Conservation (phyloP, 805 yeast species). For the Tetrapisispora pingtungensis region DNA sequence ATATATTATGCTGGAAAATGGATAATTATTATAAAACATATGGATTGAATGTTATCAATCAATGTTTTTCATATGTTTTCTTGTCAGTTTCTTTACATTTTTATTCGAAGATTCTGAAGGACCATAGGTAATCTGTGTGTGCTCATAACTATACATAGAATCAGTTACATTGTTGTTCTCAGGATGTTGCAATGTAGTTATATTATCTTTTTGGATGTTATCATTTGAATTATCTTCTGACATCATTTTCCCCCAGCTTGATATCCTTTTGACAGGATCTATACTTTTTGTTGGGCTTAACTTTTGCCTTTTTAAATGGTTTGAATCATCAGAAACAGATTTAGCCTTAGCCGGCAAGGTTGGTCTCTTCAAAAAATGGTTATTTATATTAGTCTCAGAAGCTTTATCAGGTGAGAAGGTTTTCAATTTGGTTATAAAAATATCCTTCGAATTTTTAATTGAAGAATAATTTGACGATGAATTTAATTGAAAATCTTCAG, state of each 20-base stretch:
- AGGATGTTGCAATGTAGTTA: neutral
- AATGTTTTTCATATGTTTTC: constrained; percentile 14
- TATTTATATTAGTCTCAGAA: neutral
- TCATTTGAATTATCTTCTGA: constrained; percentile 6
- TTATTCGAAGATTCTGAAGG: constrained; percentile 4
- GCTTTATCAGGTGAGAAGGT: neutral
- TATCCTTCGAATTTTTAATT: constrained; percentile 1
- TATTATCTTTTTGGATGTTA: neutral
- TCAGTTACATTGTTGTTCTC: neutral
- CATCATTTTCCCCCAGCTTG: constrained; percentile 26
- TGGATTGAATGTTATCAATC: neutral
- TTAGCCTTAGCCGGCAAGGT: neutral
- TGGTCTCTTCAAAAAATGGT: constrained; percentile 1
- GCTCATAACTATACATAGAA: constrained; percentile 2
- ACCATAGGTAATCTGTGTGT: constrained; percentile 26
- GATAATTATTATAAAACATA: too few relatives aligned
- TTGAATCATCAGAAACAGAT: neutral
- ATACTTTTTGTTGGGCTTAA: neutral
- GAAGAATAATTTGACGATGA: neutral
- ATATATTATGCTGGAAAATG: neutral
- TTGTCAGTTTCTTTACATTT: constrained; percentile 12
- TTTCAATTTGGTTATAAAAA: neutral
- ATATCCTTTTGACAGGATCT: constrained; percentile 11
- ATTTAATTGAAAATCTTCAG: constrained; percentile 1
- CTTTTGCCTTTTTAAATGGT: constrained; percentile 4